These are phyloP conservation scores for Syzygium grande DNA, from an alignment of 345 rosid species.

Conservation along the genomic window DNA sequence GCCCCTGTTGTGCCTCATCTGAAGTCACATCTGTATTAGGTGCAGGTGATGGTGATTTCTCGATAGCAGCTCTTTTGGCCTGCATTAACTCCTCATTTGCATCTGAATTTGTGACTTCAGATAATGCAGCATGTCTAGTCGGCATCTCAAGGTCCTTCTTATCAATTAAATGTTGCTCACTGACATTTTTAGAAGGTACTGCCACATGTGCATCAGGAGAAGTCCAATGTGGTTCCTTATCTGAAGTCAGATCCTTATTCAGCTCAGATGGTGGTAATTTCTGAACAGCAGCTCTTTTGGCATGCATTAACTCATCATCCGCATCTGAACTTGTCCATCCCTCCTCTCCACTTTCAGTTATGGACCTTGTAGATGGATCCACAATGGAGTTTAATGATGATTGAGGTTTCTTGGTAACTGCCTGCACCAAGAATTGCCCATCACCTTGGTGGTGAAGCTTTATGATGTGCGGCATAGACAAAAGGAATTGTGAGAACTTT, in stretches of 20 bases:
- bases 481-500: constrained; percentile 51
- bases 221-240: neutral
- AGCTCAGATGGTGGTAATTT: neutral
- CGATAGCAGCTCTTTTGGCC: neutral
- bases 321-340: neutral
- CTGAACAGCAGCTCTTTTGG: neutral
- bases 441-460: constrained; percentile 23
- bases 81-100: neutral
- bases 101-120: neutral
- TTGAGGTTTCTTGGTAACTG: constrained; percentile 15
- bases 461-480: constrained; percentile 55
- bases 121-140: neutral
- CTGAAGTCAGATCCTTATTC: neutral
- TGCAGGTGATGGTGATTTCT: neutral
- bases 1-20: neutral
- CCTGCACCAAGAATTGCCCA: constrained; percentile 30
- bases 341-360: constrained; percentile 7
- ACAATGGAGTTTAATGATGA: constrained; percentile 11
- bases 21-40: neutral
- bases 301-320: neutral
- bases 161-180: neutral
- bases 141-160: neutral
- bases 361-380: neutral
- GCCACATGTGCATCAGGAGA: neutral
- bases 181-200: constrained; percentile 1